Percentiles rank a stretch among this genome's conserved stretches.
Evolutionary conservation across 371 early-diverging fungal species (phyloP).

Genomic region (Mortierella sp.): DNA sequence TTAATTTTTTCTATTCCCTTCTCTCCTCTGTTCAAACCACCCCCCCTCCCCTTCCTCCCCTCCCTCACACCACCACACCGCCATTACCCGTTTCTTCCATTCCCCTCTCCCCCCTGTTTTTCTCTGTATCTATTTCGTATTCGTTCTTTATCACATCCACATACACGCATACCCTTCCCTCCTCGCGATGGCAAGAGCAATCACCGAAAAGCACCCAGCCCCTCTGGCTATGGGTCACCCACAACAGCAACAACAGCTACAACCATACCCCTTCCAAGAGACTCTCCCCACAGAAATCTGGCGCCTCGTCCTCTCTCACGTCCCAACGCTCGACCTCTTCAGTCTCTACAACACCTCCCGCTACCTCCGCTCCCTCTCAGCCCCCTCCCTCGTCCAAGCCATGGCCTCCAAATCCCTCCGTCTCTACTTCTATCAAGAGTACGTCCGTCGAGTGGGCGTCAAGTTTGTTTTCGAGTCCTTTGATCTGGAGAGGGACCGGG

Average conservation of each 20-base stretch:
- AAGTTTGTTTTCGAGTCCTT: constrained; percentile 45
- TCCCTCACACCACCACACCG: neutral
- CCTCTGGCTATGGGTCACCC: neutral
- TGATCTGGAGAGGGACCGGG: constrained; percentile 40
- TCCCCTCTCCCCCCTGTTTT: too few relatives aligned
- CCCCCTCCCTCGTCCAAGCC: constrained; percentile 22
- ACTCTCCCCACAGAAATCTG: constrained; percentile 44
- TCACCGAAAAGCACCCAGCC: neutral
- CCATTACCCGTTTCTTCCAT: neutral
- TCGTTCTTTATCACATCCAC: neutral
- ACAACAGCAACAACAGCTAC: neutral
- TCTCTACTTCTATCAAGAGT: constrained; percentile 52
- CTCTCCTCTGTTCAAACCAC: neutral
- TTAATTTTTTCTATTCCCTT: neutral
- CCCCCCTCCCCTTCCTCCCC: too few relatives aligned
- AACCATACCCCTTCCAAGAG: constrained; percentile 16
- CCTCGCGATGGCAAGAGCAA: neutral
- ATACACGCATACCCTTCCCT: neutral
- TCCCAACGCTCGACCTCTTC: constrained; percentile 37
- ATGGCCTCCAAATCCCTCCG: constrained; percentile 37
- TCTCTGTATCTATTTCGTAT: neutral
- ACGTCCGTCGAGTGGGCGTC: constrained; percentile 44
- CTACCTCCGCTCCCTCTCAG: constrained; percentile 37
- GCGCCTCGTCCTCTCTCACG: constrained; percentile 17
- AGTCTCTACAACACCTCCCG: constrained; percentile 46